A percentile compares a stretch with the other conserved stretches of the same genome.
Conservation (phyloP, 2,329 filamentous ascomycete species). For the Penicillium sp. region DNA sequence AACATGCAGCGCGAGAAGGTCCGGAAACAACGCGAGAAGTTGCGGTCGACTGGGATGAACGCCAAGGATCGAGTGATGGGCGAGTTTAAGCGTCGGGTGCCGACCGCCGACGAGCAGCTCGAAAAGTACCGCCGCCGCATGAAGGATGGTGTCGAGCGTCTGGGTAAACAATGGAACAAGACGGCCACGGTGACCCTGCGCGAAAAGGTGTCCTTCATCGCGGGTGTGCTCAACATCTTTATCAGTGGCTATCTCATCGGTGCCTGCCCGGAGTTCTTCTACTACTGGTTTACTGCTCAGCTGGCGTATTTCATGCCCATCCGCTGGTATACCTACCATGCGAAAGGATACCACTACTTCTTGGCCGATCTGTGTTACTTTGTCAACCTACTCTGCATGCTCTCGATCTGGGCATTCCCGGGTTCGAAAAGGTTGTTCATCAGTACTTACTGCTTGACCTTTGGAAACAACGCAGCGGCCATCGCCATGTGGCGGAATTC, state of each 20-base stretch:
- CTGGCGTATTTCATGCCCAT: constrained; percentile 97
- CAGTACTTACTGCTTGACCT: constrained; percentile 86
- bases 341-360: constrained; percentile 94
- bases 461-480: constrained; percentile 94
- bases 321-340: constrained; percentile 86
- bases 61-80: constrained; percentile 91
- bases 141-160: constrained; percentile 83
- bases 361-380: constrained; percentile 98
- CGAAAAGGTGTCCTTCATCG: constrained; percentile 96
- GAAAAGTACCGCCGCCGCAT: constrained; percentile 88
- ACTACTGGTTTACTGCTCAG: constrained; percentile 87
- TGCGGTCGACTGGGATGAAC: constrained; percentile 72
- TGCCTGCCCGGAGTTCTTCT: constrained; percentile 80
- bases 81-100: constrained; percentile 84
- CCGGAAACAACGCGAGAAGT: constrained; percentile 74
- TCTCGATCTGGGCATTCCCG: constrained; percentile 89
- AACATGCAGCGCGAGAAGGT: constrained; percentile 83
- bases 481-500: constrained; percentile 99
- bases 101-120: constrained; percentile 86
- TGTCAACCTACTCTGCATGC: constrained; percentile 81
- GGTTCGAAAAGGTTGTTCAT: constrained; percentile 89
- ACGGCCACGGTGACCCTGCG: constrained; percentile 82
- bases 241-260: constrained; percentile 93
- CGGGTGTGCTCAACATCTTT: constrained; percentile 95
- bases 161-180: constrained; percentile 84